Evolutionary conservation across 1,284 basidiomycete genomes (phyloP), one percentile per base, ranked within the genome.

Genomic region (Malassezia obtusa): DNA sequence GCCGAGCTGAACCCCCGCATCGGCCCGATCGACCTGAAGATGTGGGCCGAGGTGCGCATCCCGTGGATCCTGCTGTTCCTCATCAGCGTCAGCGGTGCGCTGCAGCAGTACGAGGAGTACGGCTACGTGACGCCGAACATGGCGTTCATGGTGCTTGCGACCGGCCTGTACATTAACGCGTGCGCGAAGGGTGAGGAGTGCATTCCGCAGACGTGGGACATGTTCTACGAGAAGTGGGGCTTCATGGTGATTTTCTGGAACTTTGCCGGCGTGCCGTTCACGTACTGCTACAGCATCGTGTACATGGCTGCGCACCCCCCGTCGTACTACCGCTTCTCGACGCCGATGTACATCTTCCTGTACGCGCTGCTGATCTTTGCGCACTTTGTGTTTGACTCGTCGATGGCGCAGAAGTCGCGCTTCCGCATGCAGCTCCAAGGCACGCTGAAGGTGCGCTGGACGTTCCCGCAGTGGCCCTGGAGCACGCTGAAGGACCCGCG

Each of bases 41-140:
- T 99, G 91, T 98, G 91, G 74, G 89, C 89, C 24, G 92, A 98
- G 76, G 92, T 99, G 53, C 83, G 94, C 47, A 88, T 99, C 64
- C 90, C 91, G 7, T 98, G 94, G 92, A 84, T 94, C 19, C 82
- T 96, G 52, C 84, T 94, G 15, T 95, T 96, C 80, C 84, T 92
- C 75, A 81, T 96, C 67, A 81, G 89, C 8, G 82, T 96, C 38
- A 91, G 87, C 33, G 92, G 90, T 51, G 86, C 84, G 19, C 88
- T 88, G 78, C 92, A 94, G 78, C 94, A 98, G 76, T 94, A 95
- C 61, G 65, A 69, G 40, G 78, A 82, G 38, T 83, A 86, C 64
- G 92, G 92, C 36, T 88, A 89, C 75, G 85, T 96, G 37, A 92
- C 91, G 0, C 85, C 89, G 1, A 96, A 96, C 77, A 91, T 95